These are phyloP conservation scores for Pelargonium myrrhifolium DNA, from an alignment of 441 rosid species.

Conservation along the genomic window DNA sequence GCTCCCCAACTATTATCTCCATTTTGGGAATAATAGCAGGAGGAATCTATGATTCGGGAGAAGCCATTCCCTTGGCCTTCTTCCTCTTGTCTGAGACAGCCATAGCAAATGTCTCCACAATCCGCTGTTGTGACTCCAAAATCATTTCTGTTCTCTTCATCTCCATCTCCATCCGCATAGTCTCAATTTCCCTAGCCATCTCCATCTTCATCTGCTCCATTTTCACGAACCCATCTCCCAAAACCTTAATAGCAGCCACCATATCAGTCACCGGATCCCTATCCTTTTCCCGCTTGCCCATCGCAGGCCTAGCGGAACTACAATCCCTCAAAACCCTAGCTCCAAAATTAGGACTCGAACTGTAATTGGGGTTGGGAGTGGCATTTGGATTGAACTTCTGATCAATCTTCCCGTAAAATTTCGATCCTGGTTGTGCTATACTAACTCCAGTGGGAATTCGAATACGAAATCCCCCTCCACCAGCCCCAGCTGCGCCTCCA, in stretches of 20 bases:
- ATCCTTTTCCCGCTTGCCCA: constrained; percentile 37
- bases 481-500: constrained; percentile 27
- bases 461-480: constrained; percentile 49
- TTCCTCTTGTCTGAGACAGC: constrained; percentile 54
- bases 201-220: constrained; percentile 93
- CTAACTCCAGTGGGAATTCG: constrained; percentile 77
- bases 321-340: constrained; percentile 31
- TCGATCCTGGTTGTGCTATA: constrained; percentile 59
- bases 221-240: constrained; percentile 75
- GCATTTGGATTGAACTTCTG: constrained; percentile 27
- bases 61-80: constrained; percentile 45
- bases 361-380: constrained; percentile 18
- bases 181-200: constrained; percentile 73
- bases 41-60: constrained; percentile 23
- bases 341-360: constrained; percentile 28
- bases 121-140: constrained; percentile 71
- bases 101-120: constrained; percentile 67
- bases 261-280: constrained; percentile 62
- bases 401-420: constrained; percentile 42
- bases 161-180: constrained; percentile 87
- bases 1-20: background rate
- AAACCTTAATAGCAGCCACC: constrained; percentile 63
- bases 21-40: background rate
- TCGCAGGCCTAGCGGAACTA: constrained; percentile 23
- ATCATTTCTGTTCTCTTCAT: constrained; percentile 81